Percentiles rank a stretch among this genome's conserved stretches.
Conservation (phyloP, 2,329 filamentous ascomycete genomes). For the Penicillium sp. region DNA sequence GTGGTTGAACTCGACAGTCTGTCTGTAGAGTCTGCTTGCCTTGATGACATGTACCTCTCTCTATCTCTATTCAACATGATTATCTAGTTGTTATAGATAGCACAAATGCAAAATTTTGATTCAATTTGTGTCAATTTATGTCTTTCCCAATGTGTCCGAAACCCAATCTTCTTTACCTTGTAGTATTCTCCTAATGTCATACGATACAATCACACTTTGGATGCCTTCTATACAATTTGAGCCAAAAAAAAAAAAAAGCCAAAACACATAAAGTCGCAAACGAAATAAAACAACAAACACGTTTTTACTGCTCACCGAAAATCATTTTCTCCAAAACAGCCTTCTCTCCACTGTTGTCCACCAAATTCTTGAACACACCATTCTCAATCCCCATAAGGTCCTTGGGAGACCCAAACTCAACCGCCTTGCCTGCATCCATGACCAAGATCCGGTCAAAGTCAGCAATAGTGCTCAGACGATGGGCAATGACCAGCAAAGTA, state of each 20-base stretch:
- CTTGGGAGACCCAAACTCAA: slow-evolving; percentile 70
- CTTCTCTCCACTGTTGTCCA: slow-evolving; percentile 36
- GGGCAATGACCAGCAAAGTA: slow-evolving; percentile 76
- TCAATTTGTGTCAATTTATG: slow-evolving; percentile 6
- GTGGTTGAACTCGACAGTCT: background rate
- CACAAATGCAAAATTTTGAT: background rate
- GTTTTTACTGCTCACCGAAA: slow-evolving; percentile 22
- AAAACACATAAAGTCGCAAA: background rate
- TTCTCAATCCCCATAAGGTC: slow-evolving; percentile 59
- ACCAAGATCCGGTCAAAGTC: slow-evolving; percentile 79
- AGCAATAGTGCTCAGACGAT: slow-evolving; percentile 76
- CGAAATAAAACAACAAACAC: slow-evolving; percentile 5
- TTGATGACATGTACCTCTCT: slow-evolving; percentile 21
- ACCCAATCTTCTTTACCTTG: background rate
- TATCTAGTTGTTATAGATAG: background rate
- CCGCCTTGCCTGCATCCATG: slow-evolving; percentile 69
- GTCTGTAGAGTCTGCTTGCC: background rate
- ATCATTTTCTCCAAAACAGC: slow-evolving; percentile 34
- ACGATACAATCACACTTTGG: slow-evolving; percentile 16
- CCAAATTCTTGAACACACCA: slow-evolving; percentile 33
- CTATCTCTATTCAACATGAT: background rate
- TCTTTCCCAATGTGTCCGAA: background rate
- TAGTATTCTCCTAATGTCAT: background rate
- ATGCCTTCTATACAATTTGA: slow-evolving; percentile 15
- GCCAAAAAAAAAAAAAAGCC: background rate